Percentiles rank a stretch among this genome's conserved stretches.
These are phyloP conservation scores for Oryza australiensis DNA, from an alignment of 176 grass and related monocot genomes.

Conservation along the genomic window DNA sequence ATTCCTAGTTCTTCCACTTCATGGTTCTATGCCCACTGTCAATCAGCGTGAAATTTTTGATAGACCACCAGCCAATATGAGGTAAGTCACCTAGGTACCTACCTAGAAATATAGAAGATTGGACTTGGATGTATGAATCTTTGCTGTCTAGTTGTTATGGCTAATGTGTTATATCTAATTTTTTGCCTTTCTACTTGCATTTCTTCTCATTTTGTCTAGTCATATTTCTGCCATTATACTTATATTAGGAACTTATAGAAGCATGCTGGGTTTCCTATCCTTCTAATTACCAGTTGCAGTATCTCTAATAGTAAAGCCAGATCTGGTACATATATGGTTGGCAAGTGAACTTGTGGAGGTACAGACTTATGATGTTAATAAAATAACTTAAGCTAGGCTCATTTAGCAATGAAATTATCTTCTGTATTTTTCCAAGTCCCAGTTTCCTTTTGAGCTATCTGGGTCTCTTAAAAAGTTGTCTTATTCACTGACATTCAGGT, in stretches of 20 bases:
- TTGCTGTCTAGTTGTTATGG: background rate
- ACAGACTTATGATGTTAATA: background rate
- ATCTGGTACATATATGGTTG: background rate
- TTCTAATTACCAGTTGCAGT: background rate
- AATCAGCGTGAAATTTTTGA: constrained; percentile 98
- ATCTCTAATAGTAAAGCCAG: background rate
- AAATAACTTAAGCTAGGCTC: constrained; percentile 3
- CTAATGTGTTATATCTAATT: constrained; percentile 1
- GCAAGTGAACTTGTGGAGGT: background rate
- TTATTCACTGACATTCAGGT: background rate
- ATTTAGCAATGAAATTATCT: background rate
- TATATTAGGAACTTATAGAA: constrained; percentile 7
- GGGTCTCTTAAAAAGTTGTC: background rate
- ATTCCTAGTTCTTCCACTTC: constrained; percentile 85
- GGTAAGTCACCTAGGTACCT: constrained; percentile 42
- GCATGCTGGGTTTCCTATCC: background rate
- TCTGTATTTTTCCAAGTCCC: background rate
- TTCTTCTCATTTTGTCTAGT: background rate
- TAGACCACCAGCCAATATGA: constrained; percentile 70
- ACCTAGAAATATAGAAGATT: constrained; percentile 11
- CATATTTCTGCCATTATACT: background rate
- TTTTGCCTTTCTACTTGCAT: background rate
- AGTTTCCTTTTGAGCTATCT: constrained; percentile 10
- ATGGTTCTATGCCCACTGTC: constrained; percentile 96
- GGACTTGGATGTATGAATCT: background rate